These are phyloP conservation scores for Gillenia trifoliata DNA, from an alignment of 306 rosid genomes.

Conservation along the genomic window DNA sequence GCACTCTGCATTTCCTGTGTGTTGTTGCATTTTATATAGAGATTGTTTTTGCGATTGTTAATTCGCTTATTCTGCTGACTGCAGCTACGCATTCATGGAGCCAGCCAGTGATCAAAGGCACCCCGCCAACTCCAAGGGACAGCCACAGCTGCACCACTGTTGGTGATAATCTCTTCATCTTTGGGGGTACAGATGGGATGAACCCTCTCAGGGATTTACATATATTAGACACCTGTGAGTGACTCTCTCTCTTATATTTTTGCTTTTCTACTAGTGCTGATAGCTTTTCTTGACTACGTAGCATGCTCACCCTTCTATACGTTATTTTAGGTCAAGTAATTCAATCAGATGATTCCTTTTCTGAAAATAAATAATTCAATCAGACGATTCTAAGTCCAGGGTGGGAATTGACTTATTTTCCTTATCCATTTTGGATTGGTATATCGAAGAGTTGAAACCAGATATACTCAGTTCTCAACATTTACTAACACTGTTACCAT, in stretches of 20 bases:
- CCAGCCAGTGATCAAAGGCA: constrained; percentile 71
- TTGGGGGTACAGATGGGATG: constrained; percentile 97
- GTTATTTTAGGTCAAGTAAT: background rate
- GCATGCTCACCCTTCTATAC: background rate
- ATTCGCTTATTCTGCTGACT: constrained; percentile 30
- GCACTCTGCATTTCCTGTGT: constrained; percentile 3
- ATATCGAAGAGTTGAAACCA: background rate
- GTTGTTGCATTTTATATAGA: background rate
- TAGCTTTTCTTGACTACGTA: background rate
- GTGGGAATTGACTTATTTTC: background rate
- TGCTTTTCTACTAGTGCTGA: background rate
- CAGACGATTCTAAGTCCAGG: background rate
- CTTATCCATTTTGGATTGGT: constrained; percentile 10
- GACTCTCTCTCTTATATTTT: constrained; percentile 5
- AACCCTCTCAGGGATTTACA: constrained; percentile 87
- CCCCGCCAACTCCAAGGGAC: constrained; percentile 81
- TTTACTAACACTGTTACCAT: background rate
- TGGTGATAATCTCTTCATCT: constrained; percentile 77
- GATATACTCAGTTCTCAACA: background rate
- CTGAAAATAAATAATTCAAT: too few relatives aligned
- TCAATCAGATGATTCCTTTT: background rate
- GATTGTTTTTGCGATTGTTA: constrained; percentile 20
- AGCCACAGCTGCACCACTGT: constrained; percentile 84
- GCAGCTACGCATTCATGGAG: constrained; percentile 84
- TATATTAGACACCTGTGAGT: constrained; percentile 84